These are phyloP conservation scores for Globisporangium iwayamae DNA, from an alignment of 352 stramenopile genomes.

Conservation along the genomic window DNA sequence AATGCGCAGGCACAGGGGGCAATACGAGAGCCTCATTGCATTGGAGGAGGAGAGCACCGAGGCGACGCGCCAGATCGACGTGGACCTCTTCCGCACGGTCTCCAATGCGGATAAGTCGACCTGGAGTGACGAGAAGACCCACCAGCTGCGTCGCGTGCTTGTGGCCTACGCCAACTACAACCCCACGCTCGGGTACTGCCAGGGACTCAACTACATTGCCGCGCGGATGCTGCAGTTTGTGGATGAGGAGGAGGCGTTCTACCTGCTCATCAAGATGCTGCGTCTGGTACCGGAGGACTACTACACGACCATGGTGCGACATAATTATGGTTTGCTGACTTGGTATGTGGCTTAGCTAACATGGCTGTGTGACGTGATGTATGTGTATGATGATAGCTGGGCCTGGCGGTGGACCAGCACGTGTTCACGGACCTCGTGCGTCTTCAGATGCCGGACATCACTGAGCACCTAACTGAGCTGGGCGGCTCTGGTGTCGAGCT, in stretches of 20 bases:
- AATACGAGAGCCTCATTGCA: conserved; percentile 49
- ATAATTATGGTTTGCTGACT: conserved; percentile 1
- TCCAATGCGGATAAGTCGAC: conserved; percentile 49
- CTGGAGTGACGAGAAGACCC: conserved; percentile 67
- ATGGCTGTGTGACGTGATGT: conserved; percentile 1
- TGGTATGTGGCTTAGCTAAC: conserved; percentile 1
- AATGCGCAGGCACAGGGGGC: conserved; percentile 53
- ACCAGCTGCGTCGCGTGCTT: conserved; percentile 77
- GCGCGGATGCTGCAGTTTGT: conserved; percentile 65
- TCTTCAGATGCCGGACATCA: conserved; percentile 67
- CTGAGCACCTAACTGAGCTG: conserved; percentile 53
- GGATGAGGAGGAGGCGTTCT: conserved; percentile 78
- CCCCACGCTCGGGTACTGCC: conserved; percentile 79
- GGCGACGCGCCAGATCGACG: conserved; percentile 79
- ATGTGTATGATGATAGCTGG: conserved; percentile 35
- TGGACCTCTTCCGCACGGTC: conserved; percentile 78
- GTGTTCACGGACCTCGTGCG: conserved; percentile 85
- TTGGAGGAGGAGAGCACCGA: conserved; percentile 62
- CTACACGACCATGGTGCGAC: conserved; percentile 83
- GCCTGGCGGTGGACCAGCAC: conserved; percentile 84
- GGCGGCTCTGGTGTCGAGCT: conserved; percentile 84
- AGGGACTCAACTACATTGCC: conserved; percentile 88
- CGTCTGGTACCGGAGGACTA: conserved; percentile 81
- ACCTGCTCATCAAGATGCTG: conserved; percentile 78
- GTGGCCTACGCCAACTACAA: conserved; percentile 84